Conservation (phyloP, 192 early-diverging fungal species). For the Entomortierella parvispora region DNA sequence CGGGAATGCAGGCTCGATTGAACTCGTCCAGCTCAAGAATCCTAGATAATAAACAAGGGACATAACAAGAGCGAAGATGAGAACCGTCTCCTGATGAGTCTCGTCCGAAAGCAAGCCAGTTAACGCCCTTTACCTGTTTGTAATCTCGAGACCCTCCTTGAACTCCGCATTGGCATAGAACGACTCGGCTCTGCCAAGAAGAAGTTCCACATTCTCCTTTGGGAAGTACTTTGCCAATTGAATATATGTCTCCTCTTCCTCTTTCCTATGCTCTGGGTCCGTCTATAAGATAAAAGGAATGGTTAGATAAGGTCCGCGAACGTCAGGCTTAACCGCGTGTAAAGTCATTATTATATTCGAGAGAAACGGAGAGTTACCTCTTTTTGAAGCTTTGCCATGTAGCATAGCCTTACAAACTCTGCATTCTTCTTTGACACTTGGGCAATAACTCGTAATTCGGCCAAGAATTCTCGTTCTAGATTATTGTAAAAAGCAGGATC, state of each 20-base stretch:
- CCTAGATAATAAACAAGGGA: slow-evolving; percentile 52
- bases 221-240: slow-evolving; percentile 53
- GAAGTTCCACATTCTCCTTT: slow-evolving; percentile 58
- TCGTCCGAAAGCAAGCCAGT: background rate
- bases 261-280: slow-evolving; percentile 55
- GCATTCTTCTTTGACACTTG: slow-evolving; percentile 59
- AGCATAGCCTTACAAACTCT: slow-evolving; percentile 66
- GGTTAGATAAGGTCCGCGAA: background rate
- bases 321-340: background rate
- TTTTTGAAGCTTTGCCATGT: slow-evolving; percentile 64
- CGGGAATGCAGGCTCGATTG: slow-evolving; percentile 67
- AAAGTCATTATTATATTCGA: no score
- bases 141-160: slow-evolving; percentile 58
- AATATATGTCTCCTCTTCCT: slow-evolving; percentile 51
- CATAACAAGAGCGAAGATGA: background rate
- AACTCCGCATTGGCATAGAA: slow-evolving; percentile 59
- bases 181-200: slow-evolving; percentile 66
- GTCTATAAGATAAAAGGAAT: background rate
- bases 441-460: slow-evolving; percentile 58
- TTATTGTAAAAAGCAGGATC: background rate
- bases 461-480: slow-evolving; percentile 68
- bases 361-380: slow-evolving; percentile 59
- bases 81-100: background rate
- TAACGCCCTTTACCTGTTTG: slow-evolving; percentile 51
- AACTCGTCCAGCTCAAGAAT: slow-evolving; percentile 67